Base-by-base conservation (phyloP, 345 rosid genomes). In the Gossypium mustelinum region DNA sequence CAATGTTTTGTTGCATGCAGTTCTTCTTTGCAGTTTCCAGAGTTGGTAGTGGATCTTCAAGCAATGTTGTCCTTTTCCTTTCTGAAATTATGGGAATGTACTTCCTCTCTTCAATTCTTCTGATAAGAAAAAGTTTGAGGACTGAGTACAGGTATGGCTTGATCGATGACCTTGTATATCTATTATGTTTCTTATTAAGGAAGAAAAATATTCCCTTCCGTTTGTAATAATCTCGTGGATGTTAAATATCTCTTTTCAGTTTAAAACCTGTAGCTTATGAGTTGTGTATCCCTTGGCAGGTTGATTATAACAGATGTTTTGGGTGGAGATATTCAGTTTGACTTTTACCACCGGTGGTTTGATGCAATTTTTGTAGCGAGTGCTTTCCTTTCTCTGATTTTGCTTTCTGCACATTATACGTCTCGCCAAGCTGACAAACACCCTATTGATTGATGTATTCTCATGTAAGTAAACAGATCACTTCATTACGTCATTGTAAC, bases 51-150 rank as follows among this genome's bases (percentile, higher is more conserved):
- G 99, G 98, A 81, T 95, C 99, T 60, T 95, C 97, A 68, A 95
- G 99, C 89, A 93, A 93, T 11, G 97, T 93, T 73, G 97, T 95
- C 56, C 97, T 91, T 50, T 95, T 95, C 78, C 87, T 93, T 43
- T 90, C 99, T 1, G 99, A 95, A 83, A 95, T 93, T 62, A 95
- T 95, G 99, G 99, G 99, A 79, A 95, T 93, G 99, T 95, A 93
- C 79, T 95, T 95, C 75, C 74, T 95, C 51, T 95, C 98, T 45
- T 95, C 98, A 44, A 95, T 91, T 84, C 98, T 93, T 68, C 83
- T 95, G 84, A 95, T 95, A 82, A 85, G 98, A 78, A 95, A 95
- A 88, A 93, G 99, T 83, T 88, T 95, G 82, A 91, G 94, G 65
- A 93, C 79, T 73, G 94, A 95, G 73, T 93, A 95, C 94, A 89